Evolutionary conservation across 257 asterid genomes (phyloP).

Genomic region (Solanum lycopersicoides): DNA sequence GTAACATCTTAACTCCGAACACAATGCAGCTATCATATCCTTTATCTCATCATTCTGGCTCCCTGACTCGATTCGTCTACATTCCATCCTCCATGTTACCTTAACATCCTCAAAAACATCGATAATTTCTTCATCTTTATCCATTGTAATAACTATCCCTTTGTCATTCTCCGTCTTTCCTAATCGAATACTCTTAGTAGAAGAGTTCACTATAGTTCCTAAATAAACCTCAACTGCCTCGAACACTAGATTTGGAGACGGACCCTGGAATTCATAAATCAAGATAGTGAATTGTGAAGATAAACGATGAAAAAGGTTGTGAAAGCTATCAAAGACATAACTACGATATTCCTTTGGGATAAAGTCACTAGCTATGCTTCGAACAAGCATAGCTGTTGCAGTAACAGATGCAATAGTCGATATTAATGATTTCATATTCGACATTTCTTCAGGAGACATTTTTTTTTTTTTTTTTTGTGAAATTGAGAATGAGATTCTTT

Average conservation of each 20-base stretch:
- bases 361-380: conserved; percentile 19
- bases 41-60: neutral
- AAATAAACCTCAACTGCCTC: conserved; percentile 30
- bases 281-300: conserved; percentile 21
- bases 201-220: conserved; percentile 11
- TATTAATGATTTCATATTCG: conserved; percentile 8
- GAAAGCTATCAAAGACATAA: neutral
- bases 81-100: conserved; percentile 27
- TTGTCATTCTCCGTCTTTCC: conserved; percentile 30
- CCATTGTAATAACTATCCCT: conserved; percentile 18
- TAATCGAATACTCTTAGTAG: conserved; percentile 14
- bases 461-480: neutral
- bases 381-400: conserved; percentile 36
- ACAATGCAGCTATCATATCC: neutral
- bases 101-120: conserved; percentile 22
- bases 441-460: neutral
- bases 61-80: neutral
- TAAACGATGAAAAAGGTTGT: conserved; percentile 3
- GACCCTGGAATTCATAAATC: conserved; percentile 42
- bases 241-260: conserved; percentile 29
- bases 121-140: conserved; percentile 12
- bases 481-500: neutral
- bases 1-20: conserved; percentile 6
- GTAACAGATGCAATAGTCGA: conserved; percentile 39
- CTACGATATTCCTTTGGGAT: conserved; percentile 26